Evolutionary conservation across 2,329 filamentous ascomycete species (phyloP), one percentile per base, ranked within the genome.

Genomic region (Sclerotinia borealis): DNA sequence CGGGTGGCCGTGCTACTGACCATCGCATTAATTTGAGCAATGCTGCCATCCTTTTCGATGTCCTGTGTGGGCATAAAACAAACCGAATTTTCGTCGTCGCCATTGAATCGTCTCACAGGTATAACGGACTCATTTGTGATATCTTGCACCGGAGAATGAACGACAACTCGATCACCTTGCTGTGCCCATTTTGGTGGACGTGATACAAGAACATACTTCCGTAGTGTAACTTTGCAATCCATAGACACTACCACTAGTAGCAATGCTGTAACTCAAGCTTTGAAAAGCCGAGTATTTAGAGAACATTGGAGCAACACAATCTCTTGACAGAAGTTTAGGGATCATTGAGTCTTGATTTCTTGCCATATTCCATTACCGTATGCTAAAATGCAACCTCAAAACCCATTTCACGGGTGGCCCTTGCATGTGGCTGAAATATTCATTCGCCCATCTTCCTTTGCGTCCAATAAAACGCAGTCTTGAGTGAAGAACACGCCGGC

Each of bases 21-120:
- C 43, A 62, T 55, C 31, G 52, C 34, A 15, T 49, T 65, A 25
- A 63, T 43, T 37, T 69, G 71, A 25, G 64, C 58, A 25, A 61
- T 54, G 36, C 48, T 68, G 11, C 63, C 49, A 41, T 69, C 67
- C 48, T 66, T 65, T 58, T 72, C 70, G 34, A 72, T 67, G n/a
- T 71, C 68, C 43, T 61, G 19, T 59, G 37, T 61, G 15, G 65
- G 63, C n/a, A 72, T 56, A 47, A 67, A 69, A 61, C 66, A 69
- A 19, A 69, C 65, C 3, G 43, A 59, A 29, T 72, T 71, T 15
- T 66, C 47, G n/a, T 69, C 60, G 58, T 65, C 51, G 19, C 65
- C 67, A 37, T 59, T 51, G 36, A 55, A 64, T 10, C 66, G 66
- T 51, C 61, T 70, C 19, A 70, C 67, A 39, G 69, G 69, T 37